These are phyloP conservation scores for Epichloe bromicola DNA, from an alignment of 2,329 filamentous ascomycete genomes.

Conservation along the genomic window DNA sequence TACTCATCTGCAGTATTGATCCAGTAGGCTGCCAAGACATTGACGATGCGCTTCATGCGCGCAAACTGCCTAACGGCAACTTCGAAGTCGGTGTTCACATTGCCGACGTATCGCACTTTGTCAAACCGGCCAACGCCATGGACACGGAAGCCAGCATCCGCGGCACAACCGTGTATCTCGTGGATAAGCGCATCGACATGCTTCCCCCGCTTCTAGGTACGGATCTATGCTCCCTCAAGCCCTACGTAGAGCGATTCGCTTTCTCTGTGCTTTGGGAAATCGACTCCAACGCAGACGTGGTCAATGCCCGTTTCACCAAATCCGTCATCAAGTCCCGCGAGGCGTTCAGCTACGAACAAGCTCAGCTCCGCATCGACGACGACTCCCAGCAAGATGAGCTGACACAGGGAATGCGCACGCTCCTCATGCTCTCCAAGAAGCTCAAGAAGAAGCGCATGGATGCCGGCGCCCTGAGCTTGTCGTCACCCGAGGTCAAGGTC, in stretches of 20 bases:
- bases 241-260: slow-evolving; percentile 88
- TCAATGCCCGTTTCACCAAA: slow-evolving; percentile 83
- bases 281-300: slow-evolving; percentile 69
- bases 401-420: slow-evolving; percentile 74
- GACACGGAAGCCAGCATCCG: slow-evolving; percentile 87
- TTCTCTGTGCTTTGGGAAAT: slow-evolving; percentile 87
- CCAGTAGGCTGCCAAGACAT: slow-evolving; percentile 95
- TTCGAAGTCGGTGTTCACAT: slow-evolving; percentile 96
- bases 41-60: slow-evolving; percentile 88
- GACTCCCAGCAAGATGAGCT: slow-evolving; percentile 75
- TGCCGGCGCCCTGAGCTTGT: slow-evolving; percentile 85
- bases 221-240: slow-evolving; percentile 90
- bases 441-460: slow-evolving; percentile 93
- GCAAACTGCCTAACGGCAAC: slow-evolving; percentile 77
- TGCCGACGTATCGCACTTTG: slow-evolving; percentile 97
- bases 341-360: slow-evolving; percentile 95
- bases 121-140: slow-evolving; percentile 95
- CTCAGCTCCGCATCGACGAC: slow-evolving; percentile 89
- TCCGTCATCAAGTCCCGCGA: slow-evolving; percentile 95
- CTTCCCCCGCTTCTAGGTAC: slow-evolving; percentile 95
- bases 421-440: slow-evolving; percentile 83
- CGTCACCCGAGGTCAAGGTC: slow-evolving; percentile 94
- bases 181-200: slow-evolving; percentile 99
- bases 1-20: slow-evolving; percentile 95
- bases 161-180: slow-evolving; percentile 92